A percentile compares a stretch with the other conserved stretches of the same genome.
phyloP scores from a whole-genome alignment of 805 yeast genomes.

The Candida ulmi region DNA sequence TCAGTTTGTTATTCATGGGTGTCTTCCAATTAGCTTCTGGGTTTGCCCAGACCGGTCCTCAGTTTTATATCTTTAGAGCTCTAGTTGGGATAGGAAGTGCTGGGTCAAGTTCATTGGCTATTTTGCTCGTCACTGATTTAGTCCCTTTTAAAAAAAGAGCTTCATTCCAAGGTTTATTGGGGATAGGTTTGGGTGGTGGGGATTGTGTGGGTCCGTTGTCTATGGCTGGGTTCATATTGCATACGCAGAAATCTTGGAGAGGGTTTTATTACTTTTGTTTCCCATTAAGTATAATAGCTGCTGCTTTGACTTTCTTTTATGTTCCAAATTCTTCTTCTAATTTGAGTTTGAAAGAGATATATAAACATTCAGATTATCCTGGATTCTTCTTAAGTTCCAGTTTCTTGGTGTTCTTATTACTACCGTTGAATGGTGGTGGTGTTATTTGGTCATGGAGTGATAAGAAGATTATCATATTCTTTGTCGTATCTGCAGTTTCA shows the following conservation, averaged over 20 bases:
- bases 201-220: constrained; percentile 52
- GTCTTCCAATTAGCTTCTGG: constrained; percentile 44
- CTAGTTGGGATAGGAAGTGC: constrained; percentile 54
- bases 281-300: constrained; percentile 26
- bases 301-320: background rate
- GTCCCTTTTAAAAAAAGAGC: constrained; percentile 47
- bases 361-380: constrained; percentile 42
- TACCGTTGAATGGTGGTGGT: constrained; percentile 55
- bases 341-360: constrained; percentile 30
- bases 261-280: constrained; percentile 42
- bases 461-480: constrained; percentile 25
- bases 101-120: constrained; percentile 42
- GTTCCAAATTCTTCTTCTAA: constrained; percentile 21
- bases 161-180: constrained; percentile 49
- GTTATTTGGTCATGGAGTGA: constrained; percentile 43
- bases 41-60: constrained; percentile 38
- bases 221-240: constrained; percentile 43
- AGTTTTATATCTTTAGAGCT: constrained; percentile 46
- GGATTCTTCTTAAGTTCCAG: constrained; percentile 44
- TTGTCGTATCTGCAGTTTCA: constrained; percentile 29
- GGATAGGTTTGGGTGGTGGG: constrained; percentile 44
- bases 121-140: constrained; percentile 48
- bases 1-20: constrained; percentile 33
- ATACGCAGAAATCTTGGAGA: constrained; percentile 38
- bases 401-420: constrained; percentile 39